Evolutionary conservation across 148 eudicot genomes (phyloP).

Genomic region (Mesembryanthemum crystallinum): DNA sequence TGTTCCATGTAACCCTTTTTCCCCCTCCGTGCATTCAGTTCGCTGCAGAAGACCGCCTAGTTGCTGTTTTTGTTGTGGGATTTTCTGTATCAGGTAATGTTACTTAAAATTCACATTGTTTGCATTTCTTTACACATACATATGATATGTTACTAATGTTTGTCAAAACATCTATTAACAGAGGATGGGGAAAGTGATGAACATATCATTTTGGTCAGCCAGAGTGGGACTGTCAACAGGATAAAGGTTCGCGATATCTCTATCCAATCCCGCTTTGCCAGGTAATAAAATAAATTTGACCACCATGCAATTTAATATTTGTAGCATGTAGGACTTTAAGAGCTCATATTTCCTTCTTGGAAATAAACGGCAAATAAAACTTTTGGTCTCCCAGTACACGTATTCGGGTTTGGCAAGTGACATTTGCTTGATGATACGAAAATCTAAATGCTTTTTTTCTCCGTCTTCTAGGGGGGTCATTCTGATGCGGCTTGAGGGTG

Average conservation of each 20-base stretch:
- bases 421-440: background rate
- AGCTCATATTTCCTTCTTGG: background rate
- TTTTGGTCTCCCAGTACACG: background rate
- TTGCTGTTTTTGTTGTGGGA: constrained; percentile 90
- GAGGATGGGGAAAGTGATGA: constrained; percentile 99
- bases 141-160: constrained; percentile 7
- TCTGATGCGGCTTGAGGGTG: constrained; percentile 84
- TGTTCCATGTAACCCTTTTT: constrained; percentile 3
- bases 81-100: constrained; percentile 72
- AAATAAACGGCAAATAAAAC: background rate
- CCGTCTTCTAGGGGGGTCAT: constrained; percentile 69
- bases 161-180: constrained; percentile 26
- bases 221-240: constrained; percentile 90
- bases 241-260: constrained; percentile 90
- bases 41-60: constrained; percentile 82
- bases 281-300: constrained; percentile 36
- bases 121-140: background rate
- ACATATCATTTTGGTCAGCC: constrained; percentile 90
- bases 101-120: background rate
- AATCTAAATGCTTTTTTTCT: background rate
- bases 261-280: constrained; percentile 85
- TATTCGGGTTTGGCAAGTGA: background rate
- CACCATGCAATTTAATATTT: background rate
- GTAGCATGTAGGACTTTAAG: background rate
- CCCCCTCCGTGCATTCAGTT: constrained; percentile 43